Evolutionary conservation across 495 filamentous ascomycete species (phyloP), one percentile per base, ranked within the genome.

Genomic region (Usnea hakonensis): DNA sequence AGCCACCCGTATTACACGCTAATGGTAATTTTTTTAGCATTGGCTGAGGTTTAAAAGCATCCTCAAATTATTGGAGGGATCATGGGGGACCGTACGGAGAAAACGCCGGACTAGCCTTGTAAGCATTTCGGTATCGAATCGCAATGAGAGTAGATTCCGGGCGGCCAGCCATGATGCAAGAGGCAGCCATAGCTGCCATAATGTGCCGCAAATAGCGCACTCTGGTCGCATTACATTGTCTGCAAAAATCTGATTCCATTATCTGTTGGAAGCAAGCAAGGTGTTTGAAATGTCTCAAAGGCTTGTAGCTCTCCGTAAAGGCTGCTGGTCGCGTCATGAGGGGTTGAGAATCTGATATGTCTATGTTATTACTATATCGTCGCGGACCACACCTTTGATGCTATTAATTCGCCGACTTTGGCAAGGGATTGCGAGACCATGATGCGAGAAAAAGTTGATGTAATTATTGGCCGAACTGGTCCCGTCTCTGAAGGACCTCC

Each of bases 81-180:
- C 52, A 35, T 50, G n/a, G 26, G 26, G n/a, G 3, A 36, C 23
- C 30, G 21, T 41, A 17, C 19, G 38, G 14, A 35, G 13, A 38
- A 35, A 40, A 21, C 35, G 36, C 46, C 52, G n/a, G 40, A 28
- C 32, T 50, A 44, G 50, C 36, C 9, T 61, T 28, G 55, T 50
- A 37, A 55, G 28, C 40, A 33, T 21, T 36, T 50, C 37, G 28
- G 59, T 40, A 55, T 30, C 59, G 37, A 53, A 61, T 61, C 36
- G 28, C 37, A 14, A 43, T 26, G 37, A 30, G 9, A 28, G 5
- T 26, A 40, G 6, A 38, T 21, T 53, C 33, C 48, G 59, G 59
- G 55, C 26, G 48, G 59, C 26, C 38, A 53, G 59, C 59, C 26
- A 61, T 61, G 59, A 61, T 61, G 59, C 59, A 61, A 61, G 59